These are phyloP conservation scores for Cutaneotrichosporon mucoides DNA, from an alignment of 1,284 basidiomycete species.

Conservation along the genomic window DNA sequence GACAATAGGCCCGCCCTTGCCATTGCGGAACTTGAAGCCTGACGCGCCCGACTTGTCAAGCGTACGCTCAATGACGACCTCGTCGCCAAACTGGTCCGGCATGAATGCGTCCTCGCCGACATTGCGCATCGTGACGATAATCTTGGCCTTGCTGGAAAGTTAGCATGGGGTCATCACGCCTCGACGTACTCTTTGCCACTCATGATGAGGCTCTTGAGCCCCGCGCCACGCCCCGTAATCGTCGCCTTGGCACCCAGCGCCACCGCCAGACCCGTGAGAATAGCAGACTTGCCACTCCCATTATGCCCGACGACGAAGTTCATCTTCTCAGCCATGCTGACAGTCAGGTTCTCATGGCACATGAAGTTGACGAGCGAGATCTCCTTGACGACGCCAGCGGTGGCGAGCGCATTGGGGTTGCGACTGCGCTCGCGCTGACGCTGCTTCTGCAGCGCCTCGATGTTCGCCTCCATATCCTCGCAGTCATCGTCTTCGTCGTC, in stretches of 20 bases:
- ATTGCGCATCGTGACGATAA: constrained; percentile 74
- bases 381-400: constrained; percentile 73
- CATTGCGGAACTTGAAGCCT: constrained; percentile 75
- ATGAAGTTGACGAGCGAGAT: constrained; percentile 92
- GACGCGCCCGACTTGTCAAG: constrained; percentile 72
- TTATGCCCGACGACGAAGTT: constrained; percentile 93
- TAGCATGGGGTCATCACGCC: not conserved
- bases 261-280: constrained; percentile 87
- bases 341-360: constrained; percentile 82
- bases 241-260: constrained; percentile 89
- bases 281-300: constrained; percentile 82
- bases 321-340: constrained; percentile 81
- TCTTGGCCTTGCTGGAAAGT: constrained; percentile 1
- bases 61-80: constrained; percentile 76
- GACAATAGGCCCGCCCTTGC: constrained; percentile 61
- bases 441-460: constrained; percentile 1
- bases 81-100: constrained; percentile 73
- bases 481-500: constrained; percentile 11
- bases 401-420: not conserved
- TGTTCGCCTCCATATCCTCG: constrained; percentile 18
- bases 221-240: constrained; percentile 80
- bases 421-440: not conserved
- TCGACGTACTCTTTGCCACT: constrained; percentile 71
- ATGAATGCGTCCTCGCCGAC: constrained; percentile 83
- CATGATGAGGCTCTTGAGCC: constrained; percentile 83